Evolutionary conservation across 352 stramenopile species (phyloP).

Genomic region (Pythium angustatum): DNA sequence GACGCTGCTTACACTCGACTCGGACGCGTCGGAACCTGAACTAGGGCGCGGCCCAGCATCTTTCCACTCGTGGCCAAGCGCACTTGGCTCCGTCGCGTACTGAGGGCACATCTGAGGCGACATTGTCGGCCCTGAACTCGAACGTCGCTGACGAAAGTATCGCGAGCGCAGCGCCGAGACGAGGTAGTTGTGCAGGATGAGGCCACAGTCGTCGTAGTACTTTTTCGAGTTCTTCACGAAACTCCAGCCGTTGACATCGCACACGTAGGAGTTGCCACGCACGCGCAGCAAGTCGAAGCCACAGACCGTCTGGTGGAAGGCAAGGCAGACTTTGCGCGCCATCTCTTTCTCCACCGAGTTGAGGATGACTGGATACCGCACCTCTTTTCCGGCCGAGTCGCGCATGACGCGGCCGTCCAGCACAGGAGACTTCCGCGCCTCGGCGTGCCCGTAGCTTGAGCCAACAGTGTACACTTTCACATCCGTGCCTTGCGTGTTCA

Average conservation of each 20-base stretch:
- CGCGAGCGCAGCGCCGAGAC: conserved; percentile 76
- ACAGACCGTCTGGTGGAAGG: conserved; percentile 94
- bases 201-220: conserved; percentile 97
- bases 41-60: conserved; percentile 40
- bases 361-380: conserved; percentile 99
- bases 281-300: conserved; percentile 99
- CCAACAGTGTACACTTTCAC: conserved; percentile 99
- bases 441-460: conserved; percentile 98
- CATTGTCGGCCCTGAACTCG: conserved; percentile 42
- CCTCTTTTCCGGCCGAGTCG: conserved; percentile 97
- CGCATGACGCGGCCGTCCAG: conserved; percentile 98
- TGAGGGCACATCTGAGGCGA: conserved; percentile 75
- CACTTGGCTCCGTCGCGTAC: conserved; percentile 63
- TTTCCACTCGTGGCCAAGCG: conserved; percentile 25
- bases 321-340: conserved; percentile 85
- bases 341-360: conserved; percentile 99
- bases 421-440: conserved; percentile 99
- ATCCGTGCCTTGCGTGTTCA: conserved; percentile 99
- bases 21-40: conserved; percentile 66
- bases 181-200: conserved; percentile 93
- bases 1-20: conserved; percentile 63
- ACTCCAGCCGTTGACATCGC: conserved; percentile 99
- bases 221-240: conserved; percentile 99
- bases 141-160: conserved; percentile 74
- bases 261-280: conserved; percentile 94